Percentiles rank a stretch among this genome's conserved stretches.
Evolutionary conservation across 176 grass and related monocot species (phyloP).

Genomic region (Zoysia japonica): DNA sequence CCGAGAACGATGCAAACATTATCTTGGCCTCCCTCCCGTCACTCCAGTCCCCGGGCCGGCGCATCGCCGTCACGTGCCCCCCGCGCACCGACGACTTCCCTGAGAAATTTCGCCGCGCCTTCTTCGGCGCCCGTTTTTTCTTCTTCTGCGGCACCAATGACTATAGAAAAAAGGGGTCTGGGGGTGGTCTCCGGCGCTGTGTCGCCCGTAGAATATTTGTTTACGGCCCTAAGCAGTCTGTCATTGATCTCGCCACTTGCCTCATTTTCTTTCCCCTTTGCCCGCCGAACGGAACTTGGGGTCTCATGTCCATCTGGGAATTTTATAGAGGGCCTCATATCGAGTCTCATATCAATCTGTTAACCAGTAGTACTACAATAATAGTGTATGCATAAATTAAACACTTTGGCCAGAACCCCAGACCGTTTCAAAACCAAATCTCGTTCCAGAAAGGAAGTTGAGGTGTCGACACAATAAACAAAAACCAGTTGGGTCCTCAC

Average conservation of each 20-base stretch:
- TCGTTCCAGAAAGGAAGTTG: neutral
- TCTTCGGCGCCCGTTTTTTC: slow-evolving; percentile 6
- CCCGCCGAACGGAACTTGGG: slow-evolving; percentile 13
- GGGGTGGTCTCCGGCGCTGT: slow-evolving; percentile 22
- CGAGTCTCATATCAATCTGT: neutral
- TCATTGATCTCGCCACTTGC: slow-evolving; percentile 46
- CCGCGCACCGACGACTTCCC: slow-evolving; percentile 45
- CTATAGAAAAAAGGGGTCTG: neutral
- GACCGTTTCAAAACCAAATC: neutral
- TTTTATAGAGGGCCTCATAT: no score
- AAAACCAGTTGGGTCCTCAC: neutral
- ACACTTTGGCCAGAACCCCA: neutral
- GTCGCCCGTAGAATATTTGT: neutral
- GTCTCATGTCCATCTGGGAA: no score
- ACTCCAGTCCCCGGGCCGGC: neutral
- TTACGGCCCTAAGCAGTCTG: slow-evolving; percentile 6
- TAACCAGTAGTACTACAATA: neutral
- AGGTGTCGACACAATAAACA: neutral
- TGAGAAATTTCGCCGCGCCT: slow-evolving; percentile 45
- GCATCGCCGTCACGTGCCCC: slow-evolving; percentile 61
- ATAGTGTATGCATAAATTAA: neutral
- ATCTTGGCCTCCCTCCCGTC: slow-evolving; percentile 29
- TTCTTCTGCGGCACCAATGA: neutral
- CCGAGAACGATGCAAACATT: slow-evolving; percentile 53
- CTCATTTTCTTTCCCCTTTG: no score